These are phyloP conservation scores for Spergularia bocconei DNA, from an alignment of 148 eudicot species.

Conservation along the genomic window DNA sequence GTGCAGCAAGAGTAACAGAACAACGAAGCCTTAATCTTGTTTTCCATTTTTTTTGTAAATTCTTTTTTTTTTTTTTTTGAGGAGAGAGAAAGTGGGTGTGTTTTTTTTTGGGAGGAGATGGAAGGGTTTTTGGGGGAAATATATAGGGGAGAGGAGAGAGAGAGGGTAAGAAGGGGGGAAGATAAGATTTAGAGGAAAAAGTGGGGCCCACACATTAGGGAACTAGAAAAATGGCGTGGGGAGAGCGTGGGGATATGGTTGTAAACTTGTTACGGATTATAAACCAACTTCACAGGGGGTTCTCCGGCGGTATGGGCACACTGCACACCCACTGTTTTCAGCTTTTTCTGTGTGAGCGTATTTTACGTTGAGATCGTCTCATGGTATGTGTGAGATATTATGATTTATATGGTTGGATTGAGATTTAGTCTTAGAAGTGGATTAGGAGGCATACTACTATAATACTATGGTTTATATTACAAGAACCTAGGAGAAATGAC, in stretches of 20 bases:
- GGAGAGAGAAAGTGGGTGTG: not conserved
- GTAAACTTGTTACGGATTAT: not conserved
- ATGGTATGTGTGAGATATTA: too few species aligned
- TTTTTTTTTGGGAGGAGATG: not conserved
- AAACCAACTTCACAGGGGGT: not conserved
- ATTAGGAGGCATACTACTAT: too few species aligned
- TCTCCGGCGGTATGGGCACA: not conserved
- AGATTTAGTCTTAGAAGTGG: too few species aligned
- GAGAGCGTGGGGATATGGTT: not conserved
- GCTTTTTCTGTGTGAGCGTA: too few species aligned
- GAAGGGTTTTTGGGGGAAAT: not conserved
- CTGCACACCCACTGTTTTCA: conserved; percentile 8
- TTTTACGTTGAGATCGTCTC: too few species aligned
- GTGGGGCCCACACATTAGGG: not conserved
- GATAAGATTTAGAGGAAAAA: not conserved
- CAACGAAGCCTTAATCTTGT: conserved; percentile 28
- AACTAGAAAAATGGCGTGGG: not conserved
- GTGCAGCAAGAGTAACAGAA: conserved; percentile 26
- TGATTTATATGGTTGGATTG: too few species aligned
- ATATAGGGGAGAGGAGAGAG: not conserved
- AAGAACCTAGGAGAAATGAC: too few species aligned
- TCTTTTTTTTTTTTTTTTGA: too few species aligned
- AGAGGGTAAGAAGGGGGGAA: not conserved
- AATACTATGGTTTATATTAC: too few species aligned
- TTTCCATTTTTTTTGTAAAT: conserved; percentile 13